These are phyloP conservation scores for Penstemon barbatus DNA, from an alignment of 257 asterid genomes.

Conservation along the genomic window DNA sequence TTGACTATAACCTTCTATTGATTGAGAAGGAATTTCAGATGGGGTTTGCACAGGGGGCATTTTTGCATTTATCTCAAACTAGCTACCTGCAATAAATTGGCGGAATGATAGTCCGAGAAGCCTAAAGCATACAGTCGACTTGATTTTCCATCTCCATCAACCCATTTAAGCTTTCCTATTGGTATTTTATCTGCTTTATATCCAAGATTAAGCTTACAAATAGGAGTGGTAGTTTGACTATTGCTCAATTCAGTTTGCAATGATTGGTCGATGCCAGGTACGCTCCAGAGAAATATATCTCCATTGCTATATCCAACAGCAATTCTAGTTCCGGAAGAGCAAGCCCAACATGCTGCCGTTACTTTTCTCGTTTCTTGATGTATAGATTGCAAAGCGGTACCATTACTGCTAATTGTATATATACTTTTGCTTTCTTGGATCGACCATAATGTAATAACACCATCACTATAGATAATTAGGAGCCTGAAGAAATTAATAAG, in stretches of 20 bases:
- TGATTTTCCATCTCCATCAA: constrained; percentile 71
- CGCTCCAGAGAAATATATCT: constrained; percentile 73
- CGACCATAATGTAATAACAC: constrained; percentile 70
- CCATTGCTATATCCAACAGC: constrained; percentile 87
- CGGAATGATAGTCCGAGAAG: constrained; percentile 51
- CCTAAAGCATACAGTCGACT: constrained; percentile 81
- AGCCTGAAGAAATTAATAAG: constrained; percentile 50
- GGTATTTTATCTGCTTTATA: constrained; percentile 82
- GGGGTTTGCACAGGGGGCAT: too few species aligned
- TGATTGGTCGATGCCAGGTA: constrained; percentile 50
- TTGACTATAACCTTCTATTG: too few species aligned
- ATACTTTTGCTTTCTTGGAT: constrained; percentile 68
- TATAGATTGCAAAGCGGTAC: constrained; percentile 46
- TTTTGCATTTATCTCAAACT: too few species aligned
- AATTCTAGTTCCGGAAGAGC: constrained; percentile 75
- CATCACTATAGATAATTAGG: constrained; percentile 66
- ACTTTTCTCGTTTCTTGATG: constrained; percentile 70
- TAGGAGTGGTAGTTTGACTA: constrained; percentile 49
- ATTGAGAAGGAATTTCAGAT: too few species aligned
- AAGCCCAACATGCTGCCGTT: constrained; percentile 91
- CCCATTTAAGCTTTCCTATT: constrained; percentile 70
- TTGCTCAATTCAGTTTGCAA: constrained; percentile 34
- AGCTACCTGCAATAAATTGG: constrained; percentile 70
- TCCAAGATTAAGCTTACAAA: constrained; percentile 80
- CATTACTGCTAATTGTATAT: constrained; percentile 41